phyloP scores from a whole-genome alignment of 345 rosid species.

The Gossypium longicalyx region DNA sequence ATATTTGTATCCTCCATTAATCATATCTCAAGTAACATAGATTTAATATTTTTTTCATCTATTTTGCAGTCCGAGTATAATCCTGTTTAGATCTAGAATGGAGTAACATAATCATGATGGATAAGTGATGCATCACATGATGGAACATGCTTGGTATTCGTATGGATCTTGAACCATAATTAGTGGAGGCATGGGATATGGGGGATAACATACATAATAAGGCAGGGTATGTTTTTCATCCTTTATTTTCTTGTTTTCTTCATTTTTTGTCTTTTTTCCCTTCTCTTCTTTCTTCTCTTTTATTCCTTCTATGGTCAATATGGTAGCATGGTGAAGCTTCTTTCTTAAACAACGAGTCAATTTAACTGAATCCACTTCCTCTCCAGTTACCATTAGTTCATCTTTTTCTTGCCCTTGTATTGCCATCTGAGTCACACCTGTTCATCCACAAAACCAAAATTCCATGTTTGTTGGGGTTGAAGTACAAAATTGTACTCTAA shows the following conservation, averaged over 20 bases:
- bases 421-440: conserved; percentile 17
- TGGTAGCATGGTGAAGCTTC: conserved; percentile 12
- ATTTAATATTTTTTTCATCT: no score
- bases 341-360: conserved; percentile 9
- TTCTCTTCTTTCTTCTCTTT: neutral
- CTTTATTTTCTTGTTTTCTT: neutral
- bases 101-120: no score
- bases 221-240: neutral
- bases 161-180: neutral
- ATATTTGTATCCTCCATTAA: no score
- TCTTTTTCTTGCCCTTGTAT: conserved; percentile 13
- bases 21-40: no score
- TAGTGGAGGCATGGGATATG: no score
- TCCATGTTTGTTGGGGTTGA: no score
- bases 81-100: no score
- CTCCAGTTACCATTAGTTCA: conserved; percentile 15
- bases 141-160: neutral
- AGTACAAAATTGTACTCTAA: no score
- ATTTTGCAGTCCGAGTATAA: no score
- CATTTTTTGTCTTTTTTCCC: no score
- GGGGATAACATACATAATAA: neutral
- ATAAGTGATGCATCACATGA: no score
- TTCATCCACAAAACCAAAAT: neutral
- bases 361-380: conserved; percentile 14
- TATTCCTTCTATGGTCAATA: conserved; percentile 9